Evolutionary conservation across 2,329 filamentous ascomycete species (phyloP).

Genomic region (Gyromitra esculenta): DNA sequence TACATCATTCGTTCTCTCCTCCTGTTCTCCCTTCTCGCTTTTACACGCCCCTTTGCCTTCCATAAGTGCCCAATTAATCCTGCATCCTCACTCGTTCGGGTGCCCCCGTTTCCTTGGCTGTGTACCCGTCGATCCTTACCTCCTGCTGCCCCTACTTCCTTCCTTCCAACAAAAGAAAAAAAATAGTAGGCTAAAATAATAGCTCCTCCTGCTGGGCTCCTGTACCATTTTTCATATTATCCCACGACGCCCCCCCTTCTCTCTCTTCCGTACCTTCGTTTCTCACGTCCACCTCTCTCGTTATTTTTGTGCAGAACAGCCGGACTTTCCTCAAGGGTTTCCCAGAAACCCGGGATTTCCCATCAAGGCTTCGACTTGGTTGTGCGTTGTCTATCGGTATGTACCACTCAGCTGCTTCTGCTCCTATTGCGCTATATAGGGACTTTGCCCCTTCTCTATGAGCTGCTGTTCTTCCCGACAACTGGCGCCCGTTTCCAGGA

Average conservation of each 20-base stretch:
- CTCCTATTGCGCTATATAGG: slow-evolving; percentile 34
- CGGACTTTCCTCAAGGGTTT: slow-evolving; percentile 47
- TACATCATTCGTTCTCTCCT: slow-evolving; percentile 20
- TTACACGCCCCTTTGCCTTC: slow-evolving; percentile 17
- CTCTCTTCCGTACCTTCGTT: slow-evolving; percentile 31
- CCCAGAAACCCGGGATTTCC: slow-evolving; percentile 38
- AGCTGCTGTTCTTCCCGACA: slow-evolving; percentile 11
- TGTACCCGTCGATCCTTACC: slow-evolving; percentile 36
- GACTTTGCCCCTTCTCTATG: slow-evolving; percentile 17
- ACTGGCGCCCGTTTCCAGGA: slow-evolving; percentile 1
- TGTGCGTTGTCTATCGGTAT: slow-evolving; percentile 48
- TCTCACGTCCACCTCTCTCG: slow-evolving; percentile 34
- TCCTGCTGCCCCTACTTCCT: slow-evolving; percentile 21
- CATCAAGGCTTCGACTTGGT: slow-evolving; percentile 31
- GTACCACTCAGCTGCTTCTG: slow-evolving; percentile 27
- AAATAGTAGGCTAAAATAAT: slow-evolving; percentile 46
- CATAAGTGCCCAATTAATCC: slow-evolving; percentile 20
- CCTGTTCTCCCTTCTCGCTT: neutral
- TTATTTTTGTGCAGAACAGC: slow-evolving; percentile 51
- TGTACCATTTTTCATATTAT: slow-evolving; percentile 47
- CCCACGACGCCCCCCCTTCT: slow-evolving; percentile 34
- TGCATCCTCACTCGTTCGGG: slow-evolving; percentile 38
- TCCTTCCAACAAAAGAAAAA: slow-evolving; percentile 29
- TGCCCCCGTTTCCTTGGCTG: slow-evolving; percentile 33
- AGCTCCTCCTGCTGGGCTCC: slow-evolving; percentile 27